phyloP scores from a whole-genome alignment of 2,329 filamentous ascomycete species.

The Didymosphaeria variabile region DNA sequence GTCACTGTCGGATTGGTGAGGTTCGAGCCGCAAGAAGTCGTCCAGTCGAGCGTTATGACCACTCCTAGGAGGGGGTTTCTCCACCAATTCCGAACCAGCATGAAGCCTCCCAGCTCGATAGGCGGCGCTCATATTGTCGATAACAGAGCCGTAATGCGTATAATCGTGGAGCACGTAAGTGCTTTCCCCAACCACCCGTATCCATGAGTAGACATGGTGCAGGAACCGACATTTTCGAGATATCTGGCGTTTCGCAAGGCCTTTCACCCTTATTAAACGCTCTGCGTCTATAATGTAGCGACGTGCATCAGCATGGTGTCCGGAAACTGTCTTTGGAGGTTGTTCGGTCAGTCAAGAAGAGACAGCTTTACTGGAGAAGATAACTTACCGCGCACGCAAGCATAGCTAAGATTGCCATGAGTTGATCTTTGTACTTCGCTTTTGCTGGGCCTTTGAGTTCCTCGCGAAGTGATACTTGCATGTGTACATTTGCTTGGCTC shows the following conservation, averaged over 20 bases:
- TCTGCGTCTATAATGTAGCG: conserved; percentile 56
- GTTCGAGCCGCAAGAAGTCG: conserved; percentile 52
- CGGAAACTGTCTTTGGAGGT: conserved; percentile 21
- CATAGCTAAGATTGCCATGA: conserved; percentile 28
- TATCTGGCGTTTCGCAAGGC: conserved; percentile 49
- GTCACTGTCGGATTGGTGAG: conserved; percentile 48
- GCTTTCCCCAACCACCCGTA: conserved; percentile 29
- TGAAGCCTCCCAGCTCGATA: conserved; percentile 46
- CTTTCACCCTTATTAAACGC: conserved; percentile 52
- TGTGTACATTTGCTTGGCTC: conserved; percentile 21
- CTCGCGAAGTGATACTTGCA: conserved; percentile 25
- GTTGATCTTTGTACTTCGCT: conserved; percentile 30
- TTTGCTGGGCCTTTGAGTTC: conserved; percentile 23
- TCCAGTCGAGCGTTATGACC: conserved; percentile 46
- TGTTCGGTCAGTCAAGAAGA: background rate
- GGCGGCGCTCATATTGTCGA: conserved; percentile 50
- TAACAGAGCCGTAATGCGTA: conserved; percentile 15
- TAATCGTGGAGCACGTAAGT: conserved; percentile 46
- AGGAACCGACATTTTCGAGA: conserved; percentile 55
- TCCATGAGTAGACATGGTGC: conserved; percentile 45
- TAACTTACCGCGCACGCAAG: conserved; percentile 27
- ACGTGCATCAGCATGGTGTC: conserved; percentile 41
- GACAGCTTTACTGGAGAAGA: background rate
- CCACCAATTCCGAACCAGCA: conserved; percentile 28
- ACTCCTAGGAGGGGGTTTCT: conserved; percentile 21